Base-by-base conservation (phyloP, 1,284 basidiomycete genomes). In the Rhodotorula sp. region DNA sequence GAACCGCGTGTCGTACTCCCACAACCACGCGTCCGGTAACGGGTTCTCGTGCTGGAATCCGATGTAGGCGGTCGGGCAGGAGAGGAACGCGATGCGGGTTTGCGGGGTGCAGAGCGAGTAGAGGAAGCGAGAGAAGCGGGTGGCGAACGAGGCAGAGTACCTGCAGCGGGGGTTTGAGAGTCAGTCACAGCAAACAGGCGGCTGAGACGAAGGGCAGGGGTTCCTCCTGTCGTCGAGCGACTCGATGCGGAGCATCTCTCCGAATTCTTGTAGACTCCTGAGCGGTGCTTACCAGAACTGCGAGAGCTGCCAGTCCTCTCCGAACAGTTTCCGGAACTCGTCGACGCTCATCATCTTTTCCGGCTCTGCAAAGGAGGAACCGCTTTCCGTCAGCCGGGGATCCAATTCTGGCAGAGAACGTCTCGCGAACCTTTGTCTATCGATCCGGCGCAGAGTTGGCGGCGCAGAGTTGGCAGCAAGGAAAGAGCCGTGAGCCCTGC, bases 41-140 rank as follows among this genome's bases (percentile, higher is more conserved):
- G 78, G 65, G 48, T 76, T 73, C 47, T 71, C 68, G 71, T 80
- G 78, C 21, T 80, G 79, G 67, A 80, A 80, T 5, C 76, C 79
- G 48, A 81, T 79, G 77, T 77, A 81, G 14, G 76, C 78, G 0
- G 80, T 81, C 6, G 80, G 80, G 34, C 78, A 81, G 67, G 77
- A 80, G n/a, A 81, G 75, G 73, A 80, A 81, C 10, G 76, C 80
- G 56, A 80, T 72, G 26, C 68, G 67, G 7, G 76, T 67, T 10
- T 62, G 10, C 1, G 71, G 57, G 47, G 67, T 69, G 59, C 68
- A 69, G 64, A 77, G 67, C 16, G 73, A 66, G 10, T 67, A 67
- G 47, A 80, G 52, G 62, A 72, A 73, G 15, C 61, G 57, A 38
- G 76, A 68, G 58, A 79, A 59, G 47, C 66, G 62, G 48, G 68